Conservation (phyloP, 495 filamentous ascomycete genomes). For the Pyronema domesticum region DNA sequence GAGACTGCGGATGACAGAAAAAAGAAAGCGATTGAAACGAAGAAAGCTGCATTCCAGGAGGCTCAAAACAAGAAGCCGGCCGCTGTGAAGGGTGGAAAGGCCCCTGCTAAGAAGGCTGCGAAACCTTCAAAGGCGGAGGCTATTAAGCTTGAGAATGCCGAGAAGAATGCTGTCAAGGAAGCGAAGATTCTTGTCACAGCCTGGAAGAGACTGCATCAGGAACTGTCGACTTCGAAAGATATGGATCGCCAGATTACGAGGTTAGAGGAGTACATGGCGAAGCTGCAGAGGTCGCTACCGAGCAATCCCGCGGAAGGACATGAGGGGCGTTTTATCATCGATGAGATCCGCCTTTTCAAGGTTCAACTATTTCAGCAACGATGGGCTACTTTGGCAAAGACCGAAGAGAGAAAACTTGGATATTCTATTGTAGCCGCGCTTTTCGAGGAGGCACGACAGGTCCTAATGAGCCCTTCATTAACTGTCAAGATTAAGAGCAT, state of each 20-base stretch:
- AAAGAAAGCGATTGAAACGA: slow-evolving; percentile 15
- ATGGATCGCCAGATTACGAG: slow-evolving; percentile 5
- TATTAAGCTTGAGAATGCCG: slow-evolving; percentile 26
- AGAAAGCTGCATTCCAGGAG: slow-evolving; percentile 1
- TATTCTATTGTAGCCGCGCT: slow-evolving; percentile 25
- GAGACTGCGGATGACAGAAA: slow-evolving; percentile 10
- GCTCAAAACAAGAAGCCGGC: slow-evolving; percentile 1
- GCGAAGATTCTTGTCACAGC: slow-evolving; percentile 16
- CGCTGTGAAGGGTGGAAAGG: slow-evolving; percentile 23
- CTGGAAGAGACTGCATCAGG: slow-evolving; percentile 8
- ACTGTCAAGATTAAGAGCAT: slow-evolving; percentile 18
- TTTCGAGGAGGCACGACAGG: slow-evolving; percentile 21
- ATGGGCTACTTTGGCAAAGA: slow-evolving; percentile 25
- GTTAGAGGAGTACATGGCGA: slow-evolving; percentile 12
- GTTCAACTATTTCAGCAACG: slow-evolving; percentile 24
- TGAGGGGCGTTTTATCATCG: slow-evolving; percentile 20
- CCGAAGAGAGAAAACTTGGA: slow-evolving; percentile 17
- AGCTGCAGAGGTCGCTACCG: background rate
- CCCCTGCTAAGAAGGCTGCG: slow-evolving; percentile 2
- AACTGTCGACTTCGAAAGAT: slow-evolving; percentile 3
- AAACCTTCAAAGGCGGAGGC: slow-evolving; percentile 21
- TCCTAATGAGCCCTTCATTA: slow-evolving; percentile 14
- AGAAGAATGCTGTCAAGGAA: slow-evolving; percentile 24
- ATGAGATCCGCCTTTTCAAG: slow-evolving; percentile 28
- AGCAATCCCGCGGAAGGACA: slow-evolving; percentile 4